These are phyloP conservation scores for Pichia deserticola DNA, from an alignment of 805 yeast genomes.

Conservation along the genomic window DNA sequence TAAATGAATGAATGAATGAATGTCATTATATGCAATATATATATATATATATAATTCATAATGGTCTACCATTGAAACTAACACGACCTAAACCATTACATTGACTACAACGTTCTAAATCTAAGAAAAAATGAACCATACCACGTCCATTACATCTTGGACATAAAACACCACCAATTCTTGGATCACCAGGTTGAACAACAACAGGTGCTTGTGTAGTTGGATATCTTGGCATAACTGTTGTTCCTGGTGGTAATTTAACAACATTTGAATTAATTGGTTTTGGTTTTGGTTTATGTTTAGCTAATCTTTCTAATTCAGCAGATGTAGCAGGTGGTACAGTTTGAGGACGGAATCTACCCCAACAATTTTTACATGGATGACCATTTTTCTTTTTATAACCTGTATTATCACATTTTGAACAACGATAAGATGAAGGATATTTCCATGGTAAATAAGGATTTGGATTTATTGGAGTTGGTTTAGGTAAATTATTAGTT, in stretches of 20 bases:
- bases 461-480: conserved; percentile 26
- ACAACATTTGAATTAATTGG: conserved; percentile 21
- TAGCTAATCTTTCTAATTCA: conserved; percentile 10
- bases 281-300: conserved; percentile 10
- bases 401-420: conserved; percentile 72
- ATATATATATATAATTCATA: background rate
- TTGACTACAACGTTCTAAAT: conserved; percentile 52
- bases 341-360: conserved; percentile 33
- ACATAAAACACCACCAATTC: conserved; percentile 66
- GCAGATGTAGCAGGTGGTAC: conserved; percentile 15
- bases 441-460: conserved; percentile 55
- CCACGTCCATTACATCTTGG: conserved; percentile 70
- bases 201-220: conserved; percentile 27
- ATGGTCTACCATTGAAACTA: conserved; percentile 10
- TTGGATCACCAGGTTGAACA: conserved; percentile 72
- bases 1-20: background rate
- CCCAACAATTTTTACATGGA: conserved; percentile 68
- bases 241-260: conserved; percentile 21
- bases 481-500: background rate
- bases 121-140: conserved; percentile 44
- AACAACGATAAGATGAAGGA: conserved; percentile 54
- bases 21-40: too few relatives aligned
- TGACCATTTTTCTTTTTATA: conserved; percentile 50
- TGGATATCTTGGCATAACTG: conserved; percentile 6
- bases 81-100: conserved; percentile 67